Evolutionary conservation across 1,139 yeast genomes (phyloP).

Genomic region (Geotrichum siamense): DNA sequence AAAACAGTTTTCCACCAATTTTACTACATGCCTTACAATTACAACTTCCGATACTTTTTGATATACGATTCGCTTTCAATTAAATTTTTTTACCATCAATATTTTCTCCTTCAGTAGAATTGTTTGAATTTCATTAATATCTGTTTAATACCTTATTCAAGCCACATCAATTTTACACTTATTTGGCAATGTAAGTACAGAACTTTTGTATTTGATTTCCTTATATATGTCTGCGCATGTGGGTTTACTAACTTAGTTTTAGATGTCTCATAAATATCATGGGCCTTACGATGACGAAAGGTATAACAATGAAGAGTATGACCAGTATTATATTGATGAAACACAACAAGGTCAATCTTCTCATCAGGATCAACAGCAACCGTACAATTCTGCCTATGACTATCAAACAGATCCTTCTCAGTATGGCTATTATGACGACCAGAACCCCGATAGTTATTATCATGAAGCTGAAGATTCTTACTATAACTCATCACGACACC

Average conservation of each 20-base stretch:
- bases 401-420: slow-evolving; percentile 12
- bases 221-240: not conserved
- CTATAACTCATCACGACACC: slow-evolving; percentile 29
- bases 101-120: no score
- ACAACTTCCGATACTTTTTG: no score
- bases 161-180: no score
- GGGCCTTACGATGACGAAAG: slow-evolving; percentile 4
- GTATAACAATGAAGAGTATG: slow-evolving; percentile 11
- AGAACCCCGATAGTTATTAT: slow-evolving; percentile 25
- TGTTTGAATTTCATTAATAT: no score
- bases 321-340: slow-evolving; percentile 9
- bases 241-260: not conserved
- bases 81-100: no score
- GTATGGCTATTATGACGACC: slow-evolving; percentile 9
- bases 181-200: slow-evolving; percentile 2
- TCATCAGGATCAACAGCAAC: slow-evolving; percentile 33
- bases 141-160: no score
- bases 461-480: slow-evolving; percentile 26
- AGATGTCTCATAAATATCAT: slow-evolving; percentile 16
- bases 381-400: slow-evolving; percentile 26
- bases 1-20: no score
- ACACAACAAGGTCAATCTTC: slow-evolving; percentile 23
- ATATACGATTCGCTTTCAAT: no score
- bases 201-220: not conserved
- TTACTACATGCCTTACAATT: no score